Percentiles rank a stretch among this genome's conserved stretches.
Conservation (phyloP, 768 basidiomycete species). For the Mrakia gelida region DNA sequence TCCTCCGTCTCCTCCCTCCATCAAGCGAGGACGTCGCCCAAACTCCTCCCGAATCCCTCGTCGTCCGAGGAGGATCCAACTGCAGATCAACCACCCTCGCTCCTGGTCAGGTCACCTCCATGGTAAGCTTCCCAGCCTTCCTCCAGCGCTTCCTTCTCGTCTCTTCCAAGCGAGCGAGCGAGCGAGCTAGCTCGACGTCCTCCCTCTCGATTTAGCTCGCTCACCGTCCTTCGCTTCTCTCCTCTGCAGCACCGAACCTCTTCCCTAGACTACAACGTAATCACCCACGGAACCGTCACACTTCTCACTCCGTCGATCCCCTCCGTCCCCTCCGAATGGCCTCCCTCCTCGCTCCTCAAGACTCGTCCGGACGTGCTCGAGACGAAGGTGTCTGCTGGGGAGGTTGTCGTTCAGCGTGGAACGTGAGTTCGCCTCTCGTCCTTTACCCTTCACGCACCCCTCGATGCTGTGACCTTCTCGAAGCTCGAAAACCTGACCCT, state of each 20-base stretch:
- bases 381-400: constrained; percentile 19
- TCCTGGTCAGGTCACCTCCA: constrained; percentile 27
- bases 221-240: not conserved
- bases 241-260: constrained; percentile 22
- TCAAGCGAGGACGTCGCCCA: constrained; percentile 23
- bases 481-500: too few species aligned
- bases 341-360: not conserved
- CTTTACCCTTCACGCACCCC: too few species aligned
- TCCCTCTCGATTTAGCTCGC: not conserved
- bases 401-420: constrained; percentile 30
- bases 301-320: constrained; percentile 23
- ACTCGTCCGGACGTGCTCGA: constrained; percentile 18
- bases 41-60: constrained; percentile 1
- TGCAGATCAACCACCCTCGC: constrained; percentile 26
- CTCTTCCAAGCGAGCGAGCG: too few species aligned
- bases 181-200: not conserved
- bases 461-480: too few species aligned
- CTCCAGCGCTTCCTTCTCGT: not conserved
- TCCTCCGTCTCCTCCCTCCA: not conserved
- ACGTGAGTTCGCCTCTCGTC: not conserved
- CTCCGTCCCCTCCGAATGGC: constrained; percentile 24
- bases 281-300: constrained; percentile 23
- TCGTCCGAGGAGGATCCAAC: constrained; percentile 10
- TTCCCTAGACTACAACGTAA: constrained; percentile 30
- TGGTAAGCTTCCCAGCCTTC: not conserved